These are phyloP conservation scores for Rhododendron vialii DNA, from an alignment of 148 eudicot species.

Conservation along the genomic window DNA sequence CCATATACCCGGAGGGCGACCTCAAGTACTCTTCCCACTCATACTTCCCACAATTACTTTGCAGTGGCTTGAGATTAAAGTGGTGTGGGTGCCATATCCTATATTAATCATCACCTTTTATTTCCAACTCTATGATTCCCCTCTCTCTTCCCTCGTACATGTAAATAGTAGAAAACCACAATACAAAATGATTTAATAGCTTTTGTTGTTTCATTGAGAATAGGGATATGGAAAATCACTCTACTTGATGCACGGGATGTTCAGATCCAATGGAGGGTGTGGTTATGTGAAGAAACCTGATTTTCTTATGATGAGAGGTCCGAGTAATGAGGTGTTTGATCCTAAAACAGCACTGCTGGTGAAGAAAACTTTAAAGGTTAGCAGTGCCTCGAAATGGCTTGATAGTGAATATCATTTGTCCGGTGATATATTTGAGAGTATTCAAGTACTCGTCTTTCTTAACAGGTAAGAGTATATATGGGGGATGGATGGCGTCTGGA, in stretches of 20 bases:
- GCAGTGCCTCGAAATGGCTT: constrained; percentile 3
- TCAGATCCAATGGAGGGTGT: constrained; percentile 73
- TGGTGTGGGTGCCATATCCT: neutral
- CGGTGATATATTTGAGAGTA: neutral
- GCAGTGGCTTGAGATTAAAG: neutral
- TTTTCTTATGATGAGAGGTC: constrained; percentile 48
- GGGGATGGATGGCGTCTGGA: constrained; percentile 85
- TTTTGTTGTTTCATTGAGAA: neutral
- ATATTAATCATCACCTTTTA: neutral
- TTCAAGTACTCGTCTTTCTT: neutral
- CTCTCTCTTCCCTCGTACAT: neutral
- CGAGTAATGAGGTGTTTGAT: constrained; percentile 52
- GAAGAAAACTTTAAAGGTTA: constrained; percentile 56
- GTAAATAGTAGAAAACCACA: neutral
- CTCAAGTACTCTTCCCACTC: too few relatives aligned
- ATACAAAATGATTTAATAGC: neutral
- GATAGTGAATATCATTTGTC: neutral
- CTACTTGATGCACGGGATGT: constrained; percentile 84
- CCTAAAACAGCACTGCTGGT: constrained; percentile 44
- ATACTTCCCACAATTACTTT: too few relatives aligned
- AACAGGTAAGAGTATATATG: constrained; percentile 66
- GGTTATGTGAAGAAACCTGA: constrained; percentile 85
- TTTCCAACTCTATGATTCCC: neutral
- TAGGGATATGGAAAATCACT: constrained; percentile 78
- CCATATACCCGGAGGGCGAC: too few relatives aligned